Evolutionary conservation across 2,329 filamentous ascomycete species (phyloP).

Genomic region (Ceratocystis diversiconidia): DNA sequence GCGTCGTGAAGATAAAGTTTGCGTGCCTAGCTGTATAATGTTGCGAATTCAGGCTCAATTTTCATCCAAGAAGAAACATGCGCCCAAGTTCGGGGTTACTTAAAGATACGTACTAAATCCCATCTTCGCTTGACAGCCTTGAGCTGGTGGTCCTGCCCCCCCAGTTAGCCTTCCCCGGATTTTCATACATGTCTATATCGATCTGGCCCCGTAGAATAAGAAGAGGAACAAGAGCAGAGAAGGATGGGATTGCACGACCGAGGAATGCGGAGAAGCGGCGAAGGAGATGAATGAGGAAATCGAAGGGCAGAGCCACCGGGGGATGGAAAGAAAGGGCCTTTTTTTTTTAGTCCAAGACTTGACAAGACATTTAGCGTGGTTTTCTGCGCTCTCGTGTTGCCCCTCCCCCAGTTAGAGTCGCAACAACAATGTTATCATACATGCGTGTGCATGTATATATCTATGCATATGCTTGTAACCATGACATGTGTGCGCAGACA

Average conservation of each 20-base stretch:
- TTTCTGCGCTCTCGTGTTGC: not conserved
- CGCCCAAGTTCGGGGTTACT: not conserved
- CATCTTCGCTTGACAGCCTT: not conserved
- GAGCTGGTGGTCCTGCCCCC: not conserved
- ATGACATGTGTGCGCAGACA: not conserved
- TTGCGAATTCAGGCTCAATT: slow-evolving; percentile 4
- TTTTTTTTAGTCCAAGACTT: not conserved
- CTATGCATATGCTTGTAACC: not conserved
- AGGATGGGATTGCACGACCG: not conserved
- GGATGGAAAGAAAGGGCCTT: not conserved
- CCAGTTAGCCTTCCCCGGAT: slow-evolving; percentile 7
- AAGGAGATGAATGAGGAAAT: not conserved
- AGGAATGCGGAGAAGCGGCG: not conserved
- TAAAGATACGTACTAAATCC: not conserved
- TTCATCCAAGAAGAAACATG: not conserved
- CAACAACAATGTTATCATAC: not conserved
- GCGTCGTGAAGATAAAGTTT: slow-evolving; percentile 10
- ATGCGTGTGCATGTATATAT: not conserved
- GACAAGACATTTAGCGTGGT: not conserved
- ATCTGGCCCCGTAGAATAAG: not conserved
- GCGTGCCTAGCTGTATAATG: not conserved
- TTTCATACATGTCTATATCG: slow-evolving; percentile 6
- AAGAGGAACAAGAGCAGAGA: not conserved
- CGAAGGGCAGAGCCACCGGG: not conserved
- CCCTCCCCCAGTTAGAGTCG: not conserved